Evolutionary conservation across 805 yeast genomes (phyloP), one percentile per base, ranked within the genome.

Genomic region (Nakazawaea populi): DNA sequence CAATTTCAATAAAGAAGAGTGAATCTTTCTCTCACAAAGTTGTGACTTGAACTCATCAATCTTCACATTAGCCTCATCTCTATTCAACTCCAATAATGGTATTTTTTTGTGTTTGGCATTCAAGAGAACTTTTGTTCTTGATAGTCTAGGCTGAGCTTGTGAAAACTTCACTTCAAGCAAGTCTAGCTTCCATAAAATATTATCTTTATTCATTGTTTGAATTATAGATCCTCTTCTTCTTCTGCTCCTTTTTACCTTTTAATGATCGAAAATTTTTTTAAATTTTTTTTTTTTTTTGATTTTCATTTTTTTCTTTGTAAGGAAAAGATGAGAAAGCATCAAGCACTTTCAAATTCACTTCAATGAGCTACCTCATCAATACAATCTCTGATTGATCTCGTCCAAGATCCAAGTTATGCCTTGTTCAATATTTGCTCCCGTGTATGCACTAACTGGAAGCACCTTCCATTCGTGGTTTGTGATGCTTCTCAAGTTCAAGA

Each of bases 171-270:
- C 69, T 56, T 83, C 86, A 37, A 83, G 64, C 29, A 81, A 61
- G 58, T 83, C 88, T 43, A 83, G 64, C 56, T 75, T 75, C 80
- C 83, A 79, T 42, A 74, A 55, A 36, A 65, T 63, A 53, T 73
- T 76, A 48, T 72, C 73, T 56, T 69, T 70, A 50, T 60, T 62
- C 53, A 58, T 11, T 37, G 40, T 18, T 18, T 18, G 40, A 37
- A 37, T 12, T 11, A 18, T 18, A 18, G 24, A 18, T 18, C 24
- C 3, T 18, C 24, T 18, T 18, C 24, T 18, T 18, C 24, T 18
- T 18, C 24, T 18, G 24, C 24, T 18, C 24, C 24, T 18, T 18
- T 18, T 18, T 18, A 18, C 2, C 24, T 18, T 18, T 18, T 18
- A 18, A 18, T 18, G 24, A 18, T 18, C 24, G 24, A 18, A 40